These are phyloP conservation scores for Carex myosuroides DNA, from an alignment of 176 grass and related monocot genomes.

Conservation along the genomic window DNA sequence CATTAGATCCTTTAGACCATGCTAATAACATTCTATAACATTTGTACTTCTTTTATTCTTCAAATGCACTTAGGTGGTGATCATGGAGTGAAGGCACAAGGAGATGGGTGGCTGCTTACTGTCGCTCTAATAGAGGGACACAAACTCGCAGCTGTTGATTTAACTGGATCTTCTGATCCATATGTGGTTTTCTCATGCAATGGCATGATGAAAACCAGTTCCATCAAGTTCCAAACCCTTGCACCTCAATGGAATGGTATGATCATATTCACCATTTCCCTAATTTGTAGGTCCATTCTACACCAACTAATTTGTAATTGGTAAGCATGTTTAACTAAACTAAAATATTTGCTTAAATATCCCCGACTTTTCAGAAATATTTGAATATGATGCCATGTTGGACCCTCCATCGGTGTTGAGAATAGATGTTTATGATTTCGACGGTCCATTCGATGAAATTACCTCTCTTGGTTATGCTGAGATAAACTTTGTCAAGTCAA, in stretches of 20 bases:
- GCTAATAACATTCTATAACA: not conserved
- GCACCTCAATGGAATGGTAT: constrained; percentile 93
- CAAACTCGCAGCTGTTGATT: constrained; percentile 68
- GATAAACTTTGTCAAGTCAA: constrained; percentile 92
- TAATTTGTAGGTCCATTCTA: constrained; percentile 1
- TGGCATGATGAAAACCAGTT: constrained; percentile 86
- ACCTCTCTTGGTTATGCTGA: constrained; percentile 81
- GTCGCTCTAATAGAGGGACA: constrained; percentile 79
- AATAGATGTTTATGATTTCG: constrained; percentile 88
- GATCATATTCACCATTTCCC: constrained; percentile 6
- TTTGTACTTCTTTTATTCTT: constrained; percentile 1
- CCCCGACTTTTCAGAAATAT: constrained; percentile 61
- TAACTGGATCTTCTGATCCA: constrained; percentile 75
- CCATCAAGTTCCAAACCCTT: constrained; percentile 83
- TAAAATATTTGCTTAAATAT: not conserved
- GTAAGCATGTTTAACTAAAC: not conserved
- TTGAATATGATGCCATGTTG: constrained; percentile 96
- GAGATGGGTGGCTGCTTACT: constrained; percentile 88
- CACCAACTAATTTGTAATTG: not conserved
- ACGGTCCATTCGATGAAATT: constrained; percentile 80
- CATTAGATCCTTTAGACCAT: not conserved
- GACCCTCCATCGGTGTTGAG: constrained; percentile 82
- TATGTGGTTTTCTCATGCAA: constrained; percentile 95
- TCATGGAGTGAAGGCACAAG: constrained; percentile 78
- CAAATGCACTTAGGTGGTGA: constrained; percentile 47